These are phyloP conservation scores for Cladosporium sp. DNA, from an alignment of 2,329 filamentous ascomycete species.

Conservation along the genomic window DNA sequence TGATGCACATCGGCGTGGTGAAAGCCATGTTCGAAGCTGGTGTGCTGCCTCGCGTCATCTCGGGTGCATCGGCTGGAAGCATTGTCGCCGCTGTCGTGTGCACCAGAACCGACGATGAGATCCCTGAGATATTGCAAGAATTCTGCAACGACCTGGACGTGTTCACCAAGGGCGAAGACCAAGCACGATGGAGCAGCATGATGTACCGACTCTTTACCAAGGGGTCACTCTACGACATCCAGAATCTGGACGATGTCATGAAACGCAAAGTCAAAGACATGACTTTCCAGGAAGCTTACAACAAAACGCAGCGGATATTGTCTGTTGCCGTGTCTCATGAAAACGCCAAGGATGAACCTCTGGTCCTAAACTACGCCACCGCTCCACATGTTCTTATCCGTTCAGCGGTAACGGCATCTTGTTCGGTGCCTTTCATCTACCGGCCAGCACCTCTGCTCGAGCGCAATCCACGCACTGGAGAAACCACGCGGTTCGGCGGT, in stretches of 20 bases:
- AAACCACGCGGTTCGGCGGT: conserved; percentile 50
- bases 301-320: conserved; percentile 83
- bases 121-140: conserved; percentile 61
- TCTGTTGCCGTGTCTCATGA: conserved; percentile 96
- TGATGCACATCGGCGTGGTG: conserved; percentile 85
- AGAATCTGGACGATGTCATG: conserved; percentile 77
- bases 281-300: conserved; percentile 94
- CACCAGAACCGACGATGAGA: conserved; percentile 70
- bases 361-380: conserved; percentile 83
- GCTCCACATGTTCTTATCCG: conserved; percentile 93
- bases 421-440: conserved; percentile 85
- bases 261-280: conserved; percentile 74
- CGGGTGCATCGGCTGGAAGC: conserved; percentile 79
- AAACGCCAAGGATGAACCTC: conserved; percentile 54
- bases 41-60: conserved; percentile 79
- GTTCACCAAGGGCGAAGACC: conserved; percentile 58
- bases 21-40: conserved; percentile 72
- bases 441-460: conserved; percentile 71
- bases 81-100: conserved; percentile 81
- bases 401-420: conserved; percentile 94
- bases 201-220: conserved; percentile 59
- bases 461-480: conserved; percentile 77
- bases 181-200: conserved; percentile 34
- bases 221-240: conserved; percentile 79
- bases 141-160: conserved; percentile 80